Base-by-base conservation (phyloP, 345 rosid species). In the Rhizophora mangle region DNA sequence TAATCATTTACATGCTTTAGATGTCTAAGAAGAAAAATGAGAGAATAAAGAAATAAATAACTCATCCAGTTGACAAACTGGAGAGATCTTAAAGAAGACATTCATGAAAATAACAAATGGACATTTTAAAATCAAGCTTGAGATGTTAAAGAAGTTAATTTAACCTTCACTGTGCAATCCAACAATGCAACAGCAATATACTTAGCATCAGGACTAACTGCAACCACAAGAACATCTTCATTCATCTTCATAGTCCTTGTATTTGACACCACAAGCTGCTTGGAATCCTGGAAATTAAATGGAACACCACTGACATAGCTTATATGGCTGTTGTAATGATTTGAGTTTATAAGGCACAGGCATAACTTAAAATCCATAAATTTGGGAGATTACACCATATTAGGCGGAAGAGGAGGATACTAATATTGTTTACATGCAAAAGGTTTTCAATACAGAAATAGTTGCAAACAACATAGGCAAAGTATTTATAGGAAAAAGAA, bases 81-180 rank as follows among this genome's bases (percentile, higher is more conserved):
- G 49, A 43, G 19, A 43, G 49, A 43, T 43, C 18, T 13, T 11
- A 43, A 43, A 43, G 18, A 43, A 43, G 16, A 43, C 49, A 43
- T 43, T 43, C 49, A 13, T 43, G 49, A 55, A 63, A 62, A 27
- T 57, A 6, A 26, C 19, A 24, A 27, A 60, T 1, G 1, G 58
- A 8, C 34, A 46, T 15, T 21, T 16, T 7, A 32, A 62, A 58
- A 8, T 20, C 11, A 63, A 72, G n/a, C 13, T 30, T 2, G 49
- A 27, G 56, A 55, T 18, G 18, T 58, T 36, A 64, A 51, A 64
- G 63, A 67, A 65, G 36, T 58, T 65, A 71, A 30, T 55, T 63
- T 43, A 30, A 95, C 99, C 97, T 92, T 90, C 83, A 95, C 99
- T 27, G 96, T 95, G 83, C 87, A 86, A 83, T 95, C 94, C 75